Base-by-base conservation (phyloP, 2,329 filamentous ascomycete species). In the Beauveria brongniartii region DNA sequence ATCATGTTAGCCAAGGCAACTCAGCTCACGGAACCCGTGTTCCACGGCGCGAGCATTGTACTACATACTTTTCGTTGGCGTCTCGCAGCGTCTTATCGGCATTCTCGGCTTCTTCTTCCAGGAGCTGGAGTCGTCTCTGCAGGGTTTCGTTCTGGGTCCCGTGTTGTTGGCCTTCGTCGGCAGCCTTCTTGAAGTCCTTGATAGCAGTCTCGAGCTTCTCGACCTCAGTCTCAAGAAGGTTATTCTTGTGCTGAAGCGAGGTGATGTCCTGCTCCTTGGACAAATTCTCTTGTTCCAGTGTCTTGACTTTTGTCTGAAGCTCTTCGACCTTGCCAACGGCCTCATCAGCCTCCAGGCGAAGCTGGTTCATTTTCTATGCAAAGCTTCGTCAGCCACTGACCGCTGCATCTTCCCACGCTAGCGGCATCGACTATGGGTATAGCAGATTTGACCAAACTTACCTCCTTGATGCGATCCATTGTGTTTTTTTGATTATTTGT, bases 201-300 rank as follows among this genome's bases (percentile, higher is more conserved):
- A 96, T 83, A 70, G 82, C 79, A 65, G 78, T 77, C 82, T 97
- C 94, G 67, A 96, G 83, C 83, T 96, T 96, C 81, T 97, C 93
- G 68, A 96, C 88, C 75, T 97, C 92, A 65, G 76, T 70, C 80
- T 97, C 94, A 63, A 97, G 88, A 64, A 96, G 82, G 71, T 87
- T 86, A 80, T 96, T 97, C 82, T 93, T 95, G 88, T 97, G 93
- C 74, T 89, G 86, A 71, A 97, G 86, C 59, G 94, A 97, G 67
- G 90, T 95, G 77, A 97, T 96, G 77, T 97, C 93, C 79, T 97
- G 92, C 81, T 97, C 94, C 82, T 97, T 97, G 74, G 89, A 83
- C 65, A 96, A 83, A 77, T 92, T 96, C 81, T 97, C 93, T 78
- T 96, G 89, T 80, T 99, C 92, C 66, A 97, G 84, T 59, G 79